These are phyloP conservation scores for Mediolabrus comicus DNA, from an alignment of 108 stramenopile species.

Conservation along the genomic window DNA sequence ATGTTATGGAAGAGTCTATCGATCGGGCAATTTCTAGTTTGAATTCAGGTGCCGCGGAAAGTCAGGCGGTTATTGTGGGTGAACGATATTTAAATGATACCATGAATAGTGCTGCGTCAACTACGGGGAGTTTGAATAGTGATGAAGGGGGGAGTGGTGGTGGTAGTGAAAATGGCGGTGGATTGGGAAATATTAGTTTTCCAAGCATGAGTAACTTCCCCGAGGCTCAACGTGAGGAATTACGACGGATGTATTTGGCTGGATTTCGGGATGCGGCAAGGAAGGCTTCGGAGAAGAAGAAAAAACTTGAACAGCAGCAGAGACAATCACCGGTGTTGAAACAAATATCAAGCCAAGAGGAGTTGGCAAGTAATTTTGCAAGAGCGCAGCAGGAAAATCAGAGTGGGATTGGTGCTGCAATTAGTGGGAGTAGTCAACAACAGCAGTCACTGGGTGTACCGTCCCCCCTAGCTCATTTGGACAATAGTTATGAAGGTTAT, in stretches of 20 bases:
- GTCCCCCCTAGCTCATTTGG: background rate
- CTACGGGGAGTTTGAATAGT: background rate
- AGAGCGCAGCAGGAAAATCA: conserved; percentile 15
- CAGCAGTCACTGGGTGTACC: conserved; percentile 5
- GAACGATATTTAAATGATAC: background rate
- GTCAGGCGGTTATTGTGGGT: background rate
- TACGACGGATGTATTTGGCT: conserved; percentile 85
- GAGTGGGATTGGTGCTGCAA: background rate
- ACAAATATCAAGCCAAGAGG: conserved; percentile 11
- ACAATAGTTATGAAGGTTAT: background rate
- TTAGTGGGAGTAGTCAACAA: background rate
- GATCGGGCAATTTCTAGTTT: background rate
- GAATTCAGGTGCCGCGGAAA: background rate
- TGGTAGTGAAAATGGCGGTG: background rate
- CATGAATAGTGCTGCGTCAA: background rate
- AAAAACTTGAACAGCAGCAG: conserved; percentile 7
- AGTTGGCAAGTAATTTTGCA: conserved; percentile 40
- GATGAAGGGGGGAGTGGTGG: background rate
- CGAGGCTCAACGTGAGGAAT: conserved; percentile 61
- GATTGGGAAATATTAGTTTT: conserved; percentile 6
- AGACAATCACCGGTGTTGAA: conserved; percentile 11
- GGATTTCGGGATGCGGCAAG: conserved; percentile 77
- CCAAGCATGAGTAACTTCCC: conserved; percentile 31
- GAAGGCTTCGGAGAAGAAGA: conserved; percentile 16
- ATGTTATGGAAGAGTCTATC: background rate